Evolutionary conservation across 345 rosid species (phyloP).

Genomic region (Hibiscus syriacus): DNA sequence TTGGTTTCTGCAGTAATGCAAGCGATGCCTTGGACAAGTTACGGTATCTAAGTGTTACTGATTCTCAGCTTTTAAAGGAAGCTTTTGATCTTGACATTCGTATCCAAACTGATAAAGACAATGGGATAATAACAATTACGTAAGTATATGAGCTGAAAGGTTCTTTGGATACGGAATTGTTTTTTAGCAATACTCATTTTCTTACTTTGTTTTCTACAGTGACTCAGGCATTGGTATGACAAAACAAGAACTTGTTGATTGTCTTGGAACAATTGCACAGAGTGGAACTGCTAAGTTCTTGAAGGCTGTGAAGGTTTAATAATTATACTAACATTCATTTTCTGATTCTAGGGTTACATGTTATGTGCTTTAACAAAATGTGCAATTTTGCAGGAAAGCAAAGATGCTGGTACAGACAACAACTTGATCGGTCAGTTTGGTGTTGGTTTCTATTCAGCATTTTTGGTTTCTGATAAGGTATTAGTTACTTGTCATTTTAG

Average conservation of each 20-base stretch:
- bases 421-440: constrained; percentile 98
- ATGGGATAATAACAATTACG: constrained; percentile 72
- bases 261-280: constrained; percentile 92
- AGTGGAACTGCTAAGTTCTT: constrained; percentile 97
- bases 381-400: constrained; percentile 60
- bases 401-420: constrained; percentile 67
- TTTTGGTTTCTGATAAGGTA: constrained; percentile 78
- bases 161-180: neutral
- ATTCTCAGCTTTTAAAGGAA: constrained; percentile 67
- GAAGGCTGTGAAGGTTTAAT: constrained; percentile 71
- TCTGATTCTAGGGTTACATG: neutral
- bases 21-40: constrained; percentile 97
- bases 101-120: constrained; percentile 76
- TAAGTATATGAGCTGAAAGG: constrained; percentile 22
- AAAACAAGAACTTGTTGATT: constrained; percentile 56
- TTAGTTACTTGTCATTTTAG: neutral
- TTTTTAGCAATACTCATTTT: neutral
- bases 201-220: constrained; percentile 32
- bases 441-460: constrained; percentile 94
- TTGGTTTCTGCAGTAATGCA: constrained; percentile 58
- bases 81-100: constrained; percentile 76
- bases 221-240: constrained; percentile 96
- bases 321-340: neutral
- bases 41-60: constrained; percentile 76
- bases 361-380: constrained; percentile 11